Percentiles rank a stretch among this genome's conserved stretches.
These are phyloP conservation scores for Clavispora asparagi DNA, from an alignment of 805 yeast species.

Conservation along the genomic window DNA sequence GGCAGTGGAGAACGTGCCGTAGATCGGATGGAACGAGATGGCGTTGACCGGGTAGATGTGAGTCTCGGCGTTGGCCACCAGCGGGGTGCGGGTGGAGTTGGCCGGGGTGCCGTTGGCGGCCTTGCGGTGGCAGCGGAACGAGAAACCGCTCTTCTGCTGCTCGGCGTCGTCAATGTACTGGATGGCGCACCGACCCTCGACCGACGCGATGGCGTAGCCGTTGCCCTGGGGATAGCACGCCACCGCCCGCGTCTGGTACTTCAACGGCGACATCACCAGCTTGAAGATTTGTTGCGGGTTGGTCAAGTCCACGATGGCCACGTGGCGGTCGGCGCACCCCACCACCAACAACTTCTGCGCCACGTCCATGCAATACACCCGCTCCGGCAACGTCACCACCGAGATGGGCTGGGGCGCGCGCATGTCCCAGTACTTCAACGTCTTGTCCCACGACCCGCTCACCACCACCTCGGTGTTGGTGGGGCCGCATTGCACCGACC, in stretches of 20 bases:
- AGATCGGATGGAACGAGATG: constrained; percentile 79
- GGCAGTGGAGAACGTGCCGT: constrained; percentile 89
- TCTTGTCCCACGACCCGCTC: constrained; percentile 95
- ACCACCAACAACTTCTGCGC: constrained; percentile 78
- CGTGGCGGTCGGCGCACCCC: constrained; percentile 89
- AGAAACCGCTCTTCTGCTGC: constrained; percentile 68
- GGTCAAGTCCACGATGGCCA: constrained; percentile 71
- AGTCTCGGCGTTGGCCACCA: constrained; percentile 37
- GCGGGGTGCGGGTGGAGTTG: constrained; percentile 21
- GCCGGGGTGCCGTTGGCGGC: constrained; percentile 35
- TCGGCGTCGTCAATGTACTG: constrained; percentile 84
- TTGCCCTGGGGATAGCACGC: constrained; percentile 87
- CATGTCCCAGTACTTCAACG: constrained; percentile 91
- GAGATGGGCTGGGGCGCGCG: constrained; percentile 79
- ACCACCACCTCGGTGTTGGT: constrained; percentile 77
- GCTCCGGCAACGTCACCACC: constrained; percentile 78
- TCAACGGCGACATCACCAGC: constrained; percentile 67
- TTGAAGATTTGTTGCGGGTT: constrained; percentile 81
- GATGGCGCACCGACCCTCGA: constrained; percentile 94
- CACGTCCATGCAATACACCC: constrained; percentile 86
- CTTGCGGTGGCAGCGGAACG: constrained; percentile 93
- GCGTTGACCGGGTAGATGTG: constrained; percentile 75
- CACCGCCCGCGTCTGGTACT: constrained; percentile 81
- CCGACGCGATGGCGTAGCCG: constrained; percentile 88
- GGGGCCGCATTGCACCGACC: constrained; percentile 83